These are phyloP conservation scores for Lentinula raphanica DNA, from an alignment of 768 basidiomycete species.

Conservation along the genomic window DNA sequence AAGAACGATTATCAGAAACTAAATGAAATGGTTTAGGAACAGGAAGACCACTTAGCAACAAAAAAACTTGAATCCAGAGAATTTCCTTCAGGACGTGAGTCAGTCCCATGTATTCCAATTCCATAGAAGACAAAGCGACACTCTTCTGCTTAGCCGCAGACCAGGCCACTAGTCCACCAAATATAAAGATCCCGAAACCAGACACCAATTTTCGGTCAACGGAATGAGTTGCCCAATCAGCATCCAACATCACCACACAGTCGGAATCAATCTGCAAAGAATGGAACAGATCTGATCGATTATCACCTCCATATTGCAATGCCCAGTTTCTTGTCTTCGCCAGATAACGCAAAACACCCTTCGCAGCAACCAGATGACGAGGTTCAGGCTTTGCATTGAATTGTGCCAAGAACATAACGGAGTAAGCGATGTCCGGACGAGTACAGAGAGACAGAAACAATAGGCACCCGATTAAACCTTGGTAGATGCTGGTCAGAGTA, in stretches of 20 bases:
- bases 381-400: background rate
- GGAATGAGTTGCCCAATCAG: background rate
- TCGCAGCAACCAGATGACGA: background rate
- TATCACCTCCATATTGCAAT: background rate
- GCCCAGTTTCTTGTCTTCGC: background rate
- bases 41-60: slow-evolving; percentile 17
- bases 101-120: slow-evolving; percentile 29
- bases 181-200: background rate
- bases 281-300: background rate
- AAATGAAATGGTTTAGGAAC: background rate
- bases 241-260: background rate
- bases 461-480: slow-evolving; percentile 4
- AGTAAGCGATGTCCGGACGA: background rate
- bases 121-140: too few relatives aligned
- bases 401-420: background rate
- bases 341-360: background rate
- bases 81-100: slow-evolving; percentile 17
- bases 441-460: background rate
- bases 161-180: too few relatives aligned
- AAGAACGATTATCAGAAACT: slow-evolving; percentile 22
- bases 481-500: too few relatives aligned
- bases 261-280: background rate
- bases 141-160: too few relatives aligned
- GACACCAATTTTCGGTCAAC: background rate
- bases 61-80: slow-evolving; percentile 23